Evolutionary conservation across 2,329 filamentous ascomycete genomes (phyloP).

Genomic region (Leptographium flavum): DNA sequence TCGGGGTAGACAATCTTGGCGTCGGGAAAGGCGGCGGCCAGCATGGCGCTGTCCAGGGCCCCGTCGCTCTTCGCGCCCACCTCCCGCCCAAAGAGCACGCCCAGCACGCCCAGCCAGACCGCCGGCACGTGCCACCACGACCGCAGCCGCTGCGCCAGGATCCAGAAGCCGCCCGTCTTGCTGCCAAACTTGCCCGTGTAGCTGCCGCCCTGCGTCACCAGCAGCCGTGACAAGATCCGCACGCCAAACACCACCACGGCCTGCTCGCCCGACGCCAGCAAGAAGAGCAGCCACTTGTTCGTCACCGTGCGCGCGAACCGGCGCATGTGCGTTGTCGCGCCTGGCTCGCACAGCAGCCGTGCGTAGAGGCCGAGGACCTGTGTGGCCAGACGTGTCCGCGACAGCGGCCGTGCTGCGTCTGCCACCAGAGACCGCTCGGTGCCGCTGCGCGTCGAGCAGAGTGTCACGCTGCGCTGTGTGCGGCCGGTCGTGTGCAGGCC

Average conservation of each 20-base stretch:
- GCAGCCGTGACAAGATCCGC: conserved; percentile 69
- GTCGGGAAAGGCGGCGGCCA: conserved; percentile 56
- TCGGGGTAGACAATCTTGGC: conserved; percentile 61
- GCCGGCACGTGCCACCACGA: conserved; percentile 79
- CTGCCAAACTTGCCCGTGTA: conserved; percentile 74
- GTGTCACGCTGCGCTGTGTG: not conserved
- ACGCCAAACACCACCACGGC: conserved; percentile 69
- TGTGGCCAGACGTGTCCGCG: conserved; percentile 58
- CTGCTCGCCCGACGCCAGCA: conserved; percentile 74
- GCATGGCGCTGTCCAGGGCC: conserved; percentile 35
- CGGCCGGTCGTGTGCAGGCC: conserved; percentile 45
- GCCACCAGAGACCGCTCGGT: not conserved
- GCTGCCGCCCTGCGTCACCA: conserved; percentile 65
- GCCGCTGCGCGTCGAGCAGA: not conserved
- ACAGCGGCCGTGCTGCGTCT: conserved; percentile 18
- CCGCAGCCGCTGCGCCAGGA: conserved; percentile 70
- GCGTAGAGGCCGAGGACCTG: conserved; percentile 66
- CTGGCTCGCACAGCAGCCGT: conserved; percentile 60
- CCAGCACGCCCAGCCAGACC: conserved; percentile 79
- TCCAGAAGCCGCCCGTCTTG: conserved; percentile 76
- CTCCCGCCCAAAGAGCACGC: conserved; percentile 75
- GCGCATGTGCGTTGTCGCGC: conserved; percentile 53
- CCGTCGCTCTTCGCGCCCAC: conserved; percentile 50
- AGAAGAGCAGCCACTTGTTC: conserved; percentile 91
- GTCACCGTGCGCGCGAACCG: conserved; percentile 92